Conservation (phyloP, 176 grass and related monocot species). For the Paspalum notatum region DNA sequence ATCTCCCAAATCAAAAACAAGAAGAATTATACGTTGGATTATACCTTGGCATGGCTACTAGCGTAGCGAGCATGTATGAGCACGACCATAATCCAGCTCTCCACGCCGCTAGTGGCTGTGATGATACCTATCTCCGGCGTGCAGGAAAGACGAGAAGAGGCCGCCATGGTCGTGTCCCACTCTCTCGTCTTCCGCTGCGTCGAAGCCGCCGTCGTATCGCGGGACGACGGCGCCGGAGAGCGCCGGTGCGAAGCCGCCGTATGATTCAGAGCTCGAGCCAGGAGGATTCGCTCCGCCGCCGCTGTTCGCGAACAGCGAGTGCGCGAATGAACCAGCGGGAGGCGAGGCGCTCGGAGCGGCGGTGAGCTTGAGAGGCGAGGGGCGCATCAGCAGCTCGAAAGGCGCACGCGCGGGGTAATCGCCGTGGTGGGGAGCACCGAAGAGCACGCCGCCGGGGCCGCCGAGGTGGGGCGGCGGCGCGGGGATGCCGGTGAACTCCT, state of each 20-base stretch:
- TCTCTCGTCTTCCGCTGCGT: constrained; percentile 12
- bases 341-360: background rate
- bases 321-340: background rate
- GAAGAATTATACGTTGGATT: background rate
- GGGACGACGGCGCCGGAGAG: constrained; percentile 5
- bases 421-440: background rate
- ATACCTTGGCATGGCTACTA: constrained; percentile 13
- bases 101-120: background rate
- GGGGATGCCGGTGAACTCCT: constrained; percentile 90
- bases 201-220: background rate
- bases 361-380: constrained; percentile 29
- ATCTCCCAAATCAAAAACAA: constrained; percentile 9
- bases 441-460: constrained; percentile 33
- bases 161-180: background rate
- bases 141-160: constrained; percentile 26
- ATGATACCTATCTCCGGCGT: constrained; percentile 20
- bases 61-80: too few species aligned
- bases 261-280: constrained; percentile 1
- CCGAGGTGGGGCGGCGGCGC: constrained; percentile 49
- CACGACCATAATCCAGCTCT: background rate
- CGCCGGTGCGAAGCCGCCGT: background rate
- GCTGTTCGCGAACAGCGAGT: constrained; percentile 21
- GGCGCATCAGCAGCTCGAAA: constrained; percentile 17
- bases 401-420: background rate
- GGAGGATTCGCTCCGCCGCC: background rate